Evolutionary conservation across 2,329 filamentous ascomycete genomes (phyloP), one percentile per base, ranked within the genome.

Genomic region (Aspergillus novofumigatus): DNA sequence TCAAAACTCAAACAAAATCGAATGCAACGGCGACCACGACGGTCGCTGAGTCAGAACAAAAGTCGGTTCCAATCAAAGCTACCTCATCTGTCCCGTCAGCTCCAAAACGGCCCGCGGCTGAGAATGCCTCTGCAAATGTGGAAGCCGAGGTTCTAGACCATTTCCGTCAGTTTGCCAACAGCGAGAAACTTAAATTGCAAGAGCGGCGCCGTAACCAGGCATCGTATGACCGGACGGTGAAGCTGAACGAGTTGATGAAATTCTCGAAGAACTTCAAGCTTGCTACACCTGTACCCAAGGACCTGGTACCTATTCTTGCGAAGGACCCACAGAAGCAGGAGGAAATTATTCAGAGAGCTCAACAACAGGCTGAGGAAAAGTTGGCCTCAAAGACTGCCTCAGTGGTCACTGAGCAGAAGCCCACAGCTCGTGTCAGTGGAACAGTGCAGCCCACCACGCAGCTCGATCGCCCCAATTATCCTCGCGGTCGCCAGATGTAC

Each of bases 301-400:
- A 99, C 73, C 78, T 99, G 38, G 92, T 99, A 28, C 88, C 91
- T 1, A 99, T 99, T 64, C 88, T 99, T 59, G 93, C 94, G 57
- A 99, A 97, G 72, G 94, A 99, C 70, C 92, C 92, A n/a, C 83
- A 80, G 49, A 99, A 97, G 78, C 94, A 97, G 75, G 87, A 92
- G 68, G 86, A 92, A 69, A 97, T 99, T 61, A 88, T 96, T 68
- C 89, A 92, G 66, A 95, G 92, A 74, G 91, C 91, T 1, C 86
- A 90, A 59, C 85, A 86, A 68, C 88, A 93, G 63, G 87, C 86
- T 2, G 86, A 91, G 56, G 77, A 81, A 48, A 78, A 83, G 61
- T 69, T 77, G 45, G 68, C 74, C 66, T 65, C 77, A 67, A 72
- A 85, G 77, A 69, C 72, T 29, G 59, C 64, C n/a, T 54, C 72